Base-by-base conservation (phyloP, 257 asterid genomes). In the Capsicum rhomboideum region DNA sequence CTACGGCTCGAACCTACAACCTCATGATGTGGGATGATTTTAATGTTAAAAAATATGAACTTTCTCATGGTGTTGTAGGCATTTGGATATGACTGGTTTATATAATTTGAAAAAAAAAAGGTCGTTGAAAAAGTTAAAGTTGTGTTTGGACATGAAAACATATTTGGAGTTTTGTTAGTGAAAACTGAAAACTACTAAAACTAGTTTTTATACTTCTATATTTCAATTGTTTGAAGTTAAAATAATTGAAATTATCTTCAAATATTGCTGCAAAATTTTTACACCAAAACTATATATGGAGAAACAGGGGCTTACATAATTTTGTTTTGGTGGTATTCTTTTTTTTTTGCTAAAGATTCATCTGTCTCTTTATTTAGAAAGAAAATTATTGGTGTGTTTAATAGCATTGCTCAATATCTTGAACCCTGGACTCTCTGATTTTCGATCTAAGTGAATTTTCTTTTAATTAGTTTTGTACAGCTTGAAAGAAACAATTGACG, bases 401-500 rank as follows among this genome's bases (percentile, higher is more conserved):
- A 44, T 44, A 44, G 8, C 8, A 44, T 44, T 44, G 50, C 50
- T 9, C 2, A 44, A 44, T 44, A 44, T 44, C 11, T 44, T 44
- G 50, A 44, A 8, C 50, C 50, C 10, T 44, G 6, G 53, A 49
- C 53, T 86, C 34, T 61, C 8, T 23, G 40, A 63, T 63, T 46
- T 75, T 34, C 79, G 4, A 2, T 78, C n/a, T 16, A 14, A 23
- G 16, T 18, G 53, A 13, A 61, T 44, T 4, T 84, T 18, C 67
- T 80, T 86, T 85, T 31, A 14, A 31, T 42, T 84, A 97, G 99
- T 97, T 79, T 86, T 97, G 84, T 42, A 90, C 93, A 95, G 99
- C 95, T 93, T 97, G 81, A 95, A 97, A 81, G 97, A 93, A 82
- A 87, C 88, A 50, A 91, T 91, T 78, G 98, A 93, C 79, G 90